phyloP scores from a whole-genome alignment of 371 early-diverging fungal species.

The Syncephalastrum sp. region DNA sequence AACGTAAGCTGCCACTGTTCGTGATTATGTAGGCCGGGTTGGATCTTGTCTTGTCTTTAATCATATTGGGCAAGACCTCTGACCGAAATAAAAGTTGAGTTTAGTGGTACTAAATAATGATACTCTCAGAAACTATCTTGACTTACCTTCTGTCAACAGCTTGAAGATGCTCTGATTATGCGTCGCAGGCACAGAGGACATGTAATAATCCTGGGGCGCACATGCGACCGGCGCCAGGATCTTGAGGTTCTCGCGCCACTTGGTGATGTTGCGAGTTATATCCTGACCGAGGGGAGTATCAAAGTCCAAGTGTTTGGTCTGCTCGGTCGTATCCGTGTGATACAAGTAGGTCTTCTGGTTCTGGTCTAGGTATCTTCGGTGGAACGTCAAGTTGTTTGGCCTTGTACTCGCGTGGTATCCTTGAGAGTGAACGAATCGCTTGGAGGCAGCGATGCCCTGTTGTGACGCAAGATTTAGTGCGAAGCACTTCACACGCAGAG shows the following conservation, averaged over 20 bases:
- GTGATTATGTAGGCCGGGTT: slow-evolving; percentile 44
- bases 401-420: slow-evolving; percentile 13
- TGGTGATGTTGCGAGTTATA: slow-evolving; percentile 42
- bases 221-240: slow-evolving; percentile 44
- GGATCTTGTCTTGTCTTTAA: slow-evolving; percentile 28
- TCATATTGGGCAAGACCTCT: slow-evolving; percentile 45
- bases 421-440: slow-evolving; percentile 17
- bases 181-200: slow-evolving; percentile 38
- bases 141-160: slow-evolving; percentile 36
- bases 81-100: neutral
- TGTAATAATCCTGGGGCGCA: slow-evolving; percentile 54
- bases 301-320: slow-evolving; percentile 21
- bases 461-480: neutral
- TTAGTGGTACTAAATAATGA: too few species aligned
- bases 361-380: slow-evolving; percentile 60
- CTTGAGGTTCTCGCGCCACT: slow-evolving; percentile 30
- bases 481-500: neutral
- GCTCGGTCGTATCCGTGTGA: slow-evolving; percentile 31
- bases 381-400: slow-evolving; percentile 47
- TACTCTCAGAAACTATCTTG: neutral
- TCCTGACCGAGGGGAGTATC: slow-evolving; percentile 45
- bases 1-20: slow-evolving; percentile 22
- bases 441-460: slow-evolving; percentile 20
- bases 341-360: slow-evolving; percentile 58
- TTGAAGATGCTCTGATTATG: slow-evolving; percentile 41